Percentiles rank a stretch among this genome's conserved stretches.
These are phyloP conservation scores for Calvatia gigantea DNA, from an alignment of 768 basidiomycete genomes.

Conservation along the genomic window DNA sequence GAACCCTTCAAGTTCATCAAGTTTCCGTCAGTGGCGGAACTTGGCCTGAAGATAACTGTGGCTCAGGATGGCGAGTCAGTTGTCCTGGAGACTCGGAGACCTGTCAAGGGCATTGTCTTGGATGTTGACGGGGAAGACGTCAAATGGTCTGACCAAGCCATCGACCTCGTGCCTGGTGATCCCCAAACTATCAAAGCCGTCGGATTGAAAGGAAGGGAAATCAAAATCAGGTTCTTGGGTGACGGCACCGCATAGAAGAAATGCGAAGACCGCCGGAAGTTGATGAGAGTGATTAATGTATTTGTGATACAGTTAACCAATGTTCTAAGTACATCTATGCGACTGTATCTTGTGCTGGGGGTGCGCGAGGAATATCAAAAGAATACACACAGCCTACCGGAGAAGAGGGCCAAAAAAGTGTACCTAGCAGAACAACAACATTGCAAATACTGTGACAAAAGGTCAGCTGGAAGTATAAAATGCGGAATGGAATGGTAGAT, in stretches of 20 bases:
- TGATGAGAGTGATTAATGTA: neutral
- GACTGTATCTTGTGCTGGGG: neutral
- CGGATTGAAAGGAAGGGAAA: slow-evolving; percentile 63
- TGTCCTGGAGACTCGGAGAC: slow-evolving; percentile 52
- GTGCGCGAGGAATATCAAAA: neutral
- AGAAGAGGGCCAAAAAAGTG: neutral
- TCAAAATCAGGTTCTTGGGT: slow-evolving; percentile 69
- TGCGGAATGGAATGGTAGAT: neutral
- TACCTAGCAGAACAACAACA: neutral
- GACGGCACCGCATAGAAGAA: slow-evolving; percentile 58
- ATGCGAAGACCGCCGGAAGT: neutral
- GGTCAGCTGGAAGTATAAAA: neutral
- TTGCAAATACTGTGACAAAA: neutral
- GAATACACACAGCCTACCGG: neutral
- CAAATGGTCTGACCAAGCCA: slow-evolving; percentile 84
- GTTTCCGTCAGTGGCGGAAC: slow-evolving; percentile 61
- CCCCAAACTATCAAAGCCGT: slow-evolving; percentile 61
- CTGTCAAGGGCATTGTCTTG: slow-evolving; percentile 86
- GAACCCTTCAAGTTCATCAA: slow-evolving; percentile 92
- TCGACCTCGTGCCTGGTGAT: slow-evolving; percentile 89
- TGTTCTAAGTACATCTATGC: slow-evolving; percentile 1
- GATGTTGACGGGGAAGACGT: slow-evolving; percentile 72
- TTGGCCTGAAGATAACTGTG: slow-evolving; percentile 55
- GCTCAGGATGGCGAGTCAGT: slow-evolving; percentile 56
- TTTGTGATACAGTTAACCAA: too few species aligned